Evolutionary conservation across 2,329 filamentous ascomycete species (phyloP), one percentile per base, ranked within the genome.

Genomic region (Fusarium sp.): DNA sequence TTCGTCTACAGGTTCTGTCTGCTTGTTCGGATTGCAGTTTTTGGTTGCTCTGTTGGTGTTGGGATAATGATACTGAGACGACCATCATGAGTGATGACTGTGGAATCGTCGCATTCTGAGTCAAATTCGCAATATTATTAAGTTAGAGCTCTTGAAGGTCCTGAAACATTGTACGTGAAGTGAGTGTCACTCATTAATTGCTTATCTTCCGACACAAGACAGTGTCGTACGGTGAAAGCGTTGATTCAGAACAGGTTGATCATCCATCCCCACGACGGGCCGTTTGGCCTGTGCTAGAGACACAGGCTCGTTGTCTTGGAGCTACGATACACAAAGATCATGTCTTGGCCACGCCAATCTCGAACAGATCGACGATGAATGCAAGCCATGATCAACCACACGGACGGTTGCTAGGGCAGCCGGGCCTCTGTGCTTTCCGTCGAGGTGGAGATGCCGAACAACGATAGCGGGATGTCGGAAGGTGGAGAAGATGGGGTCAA

Each of bases 11-110:
- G 69, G 56, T 58, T 43, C 66, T 73, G 43, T 45, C 32, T 8
- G 57, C 27, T 54, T 54, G 45, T 25, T 50, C 45, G 45, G 22
- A 25, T 50, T 30, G 45, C 45, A 12, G 60, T 37, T 64, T 63
- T 72, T 57, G 45, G 47, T 65, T 64, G 61, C 54, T 59, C 70
- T 72, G 65, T 74, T 72, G 72, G 68, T 78, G 73, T 80, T 79
- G 68, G 78, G 73, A 79, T 81, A 73, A 81, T 74, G 79, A 81
- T 79, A 79, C 74, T 79, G 74, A 79, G 72, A 81, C 63, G 79
- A 80, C 71, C 69, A 70, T 80, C 65, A 81, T 79, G 79, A 80
- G 73, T 80, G 75, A 80, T 75, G 79, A 78, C 76, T 78, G 76
- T 77, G 63, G 74, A 78, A 77, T 74, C 70, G 58, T 72, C 69